A percentile compares a stretch with the other conserved stretches of the same genome.
Conservation (phyloP, 495 filamentous ascomycete genomes). For the Aspergillus steynii region DNA sequence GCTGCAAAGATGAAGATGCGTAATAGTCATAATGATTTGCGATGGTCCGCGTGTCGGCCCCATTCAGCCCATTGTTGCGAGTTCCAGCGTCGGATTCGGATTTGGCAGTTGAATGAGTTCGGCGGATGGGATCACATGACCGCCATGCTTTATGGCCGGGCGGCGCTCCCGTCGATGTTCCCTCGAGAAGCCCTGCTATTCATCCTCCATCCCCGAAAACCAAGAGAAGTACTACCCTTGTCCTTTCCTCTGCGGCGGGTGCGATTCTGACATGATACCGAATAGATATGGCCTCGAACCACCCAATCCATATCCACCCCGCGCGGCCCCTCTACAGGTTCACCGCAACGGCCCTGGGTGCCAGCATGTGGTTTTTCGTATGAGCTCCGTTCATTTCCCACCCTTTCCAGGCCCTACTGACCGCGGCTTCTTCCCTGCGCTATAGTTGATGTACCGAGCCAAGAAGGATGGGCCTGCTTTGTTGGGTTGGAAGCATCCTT, state of each 20-base stretch:
- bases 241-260: background rate
- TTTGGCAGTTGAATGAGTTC: background rate
- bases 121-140: background rate
- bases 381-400: slow-evolving; percentile 27
- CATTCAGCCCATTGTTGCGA: background rate
- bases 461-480: slow-evolving; percentile 90
- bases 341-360: slow-evolving; percentile 80
- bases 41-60: background rate
- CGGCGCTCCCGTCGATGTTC: background rate
- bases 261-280: background rate
- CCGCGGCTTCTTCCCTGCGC: slow-evolving; percentile 19
- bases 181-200: background rate
- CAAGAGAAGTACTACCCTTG: background rate
- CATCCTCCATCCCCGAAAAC: background rate
- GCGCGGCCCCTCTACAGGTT: slow-evolving; percentile 77
- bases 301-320: slow-evolving; percentile 74
- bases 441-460: slow-evolving; percentile 88
- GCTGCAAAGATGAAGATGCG: background rate
- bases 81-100: background rate
- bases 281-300: slow-evolving; percentile 58
- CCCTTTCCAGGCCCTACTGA: slow-evolving; percentile 6
- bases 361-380: slow-evolving; percentile 99
- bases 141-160: background rate
- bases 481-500: slow-evolving; percentile 94
- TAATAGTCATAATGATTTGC: background rate